A percentile compares a stretch with the other conserved stretches of the same genome.
phyloP scores from a whole-genome alignment of 2,329 filamentous ascomycete genomes.

The Botrytis aclada region DNA sequence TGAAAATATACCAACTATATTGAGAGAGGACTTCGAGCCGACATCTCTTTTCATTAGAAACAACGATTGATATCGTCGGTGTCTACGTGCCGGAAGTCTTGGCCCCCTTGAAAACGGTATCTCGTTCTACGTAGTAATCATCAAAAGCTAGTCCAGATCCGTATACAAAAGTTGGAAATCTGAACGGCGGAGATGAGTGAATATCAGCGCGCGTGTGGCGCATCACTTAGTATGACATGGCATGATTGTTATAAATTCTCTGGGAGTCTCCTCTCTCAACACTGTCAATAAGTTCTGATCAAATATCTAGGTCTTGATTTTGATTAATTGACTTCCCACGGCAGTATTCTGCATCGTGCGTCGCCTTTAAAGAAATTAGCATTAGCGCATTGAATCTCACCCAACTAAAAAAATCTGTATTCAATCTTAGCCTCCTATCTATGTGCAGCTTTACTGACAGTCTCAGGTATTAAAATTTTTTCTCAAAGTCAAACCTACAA shows the following conservation, averaged over 20 bases:
- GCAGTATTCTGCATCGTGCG: not conserved
- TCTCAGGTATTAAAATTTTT: not conserved
- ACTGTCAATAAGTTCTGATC: not conserved
- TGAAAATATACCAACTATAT: not conserved
- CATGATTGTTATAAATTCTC: not conserved
- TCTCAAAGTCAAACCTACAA: not conserved
- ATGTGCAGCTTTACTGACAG: not conserved
- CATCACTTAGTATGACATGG: not conserved
- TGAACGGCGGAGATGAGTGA: not conserved
- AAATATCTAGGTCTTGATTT: not conserved
- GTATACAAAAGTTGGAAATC: not conserved
- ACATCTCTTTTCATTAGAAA: not conserved
- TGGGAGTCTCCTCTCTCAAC: not conserved
- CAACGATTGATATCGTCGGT: accelerated
- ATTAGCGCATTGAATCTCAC: not conserved
- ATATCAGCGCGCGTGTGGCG: not conserved
- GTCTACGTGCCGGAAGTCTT: not conserved
- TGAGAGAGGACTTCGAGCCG: not conserved
- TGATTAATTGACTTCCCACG: not conserved
- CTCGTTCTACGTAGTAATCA: not conserved
- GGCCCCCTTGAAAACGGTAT: accelerated
- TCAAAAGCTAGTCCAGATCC: not conserved
- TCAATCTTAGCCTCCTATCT: accelerated
- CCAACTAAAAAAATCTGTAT: not conserved
- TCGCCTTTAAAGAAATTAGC: not conserved